These are phyloP conservation scores for Cryptococcus maquisensis DNA, from an alignment of 1,284 basidiomycete genomes.

Conservation along the genomic window DNA sequence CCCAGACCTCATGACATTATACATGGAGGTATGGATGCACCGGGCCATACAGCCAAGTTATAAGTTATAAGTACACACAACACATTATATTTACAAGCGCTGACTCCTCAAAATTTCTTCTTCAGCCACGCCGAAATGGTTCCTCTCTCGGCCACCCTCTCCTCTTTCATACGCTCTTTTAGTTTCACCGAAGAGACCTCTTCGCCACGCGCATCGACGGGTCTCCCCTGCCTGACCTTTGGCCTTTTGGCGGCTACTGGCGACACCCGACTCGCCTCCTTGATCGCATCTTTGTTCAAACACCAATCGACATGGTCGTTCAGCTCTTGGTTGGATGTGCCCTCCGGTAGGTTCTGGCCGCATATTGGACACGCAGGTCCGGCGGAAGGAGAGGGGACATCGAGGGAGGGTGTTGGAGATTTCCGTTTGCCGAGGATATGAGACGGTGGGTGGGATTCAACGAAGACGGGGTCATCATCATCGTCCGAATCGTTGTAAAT, in stretches of 20 bases:
- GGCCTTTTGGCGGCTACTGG: background rate
- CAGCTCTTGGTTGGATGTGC: conserved; percentile 37
- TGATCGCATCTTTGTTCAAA: conserved; percentile 38
- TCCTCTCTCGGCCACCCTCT: background rate
- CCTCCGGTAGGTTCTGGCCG: conserved; percentile 21
- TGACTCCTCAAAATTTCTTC: background rate
- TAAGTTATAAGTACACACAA: too few relatives aligned
- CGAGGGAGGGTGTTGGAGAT: background rate
- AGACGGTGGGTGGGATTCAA: background rate
- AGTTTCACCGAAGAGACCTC: background rate
- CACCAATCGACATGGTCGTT: conserved; percentile 48
- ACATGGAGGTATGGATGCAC: too few relatives aligned
- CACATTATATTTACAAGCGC: too few relatives aligned
- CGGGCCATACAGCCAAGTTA: too few relatives aligned
- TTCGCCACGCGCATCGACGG: background rate
- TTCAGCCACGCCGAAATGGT: background rate
- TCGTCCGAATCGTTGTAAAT: conserved; percentile 1
- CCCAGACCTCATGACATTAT: too few relatives aligned
- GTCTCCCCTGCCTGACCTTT: background rate
- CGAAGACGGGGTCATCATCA: background rate
- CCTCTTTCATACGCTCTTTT: background rate
- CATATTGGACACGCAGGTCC: conserved; percentile 45
- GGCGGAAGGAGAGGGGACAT: conserved; percentile 6
- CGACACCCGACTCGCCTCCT: conserved; percentile 5
- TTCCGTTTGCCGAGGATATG: conserved; percentile 6